Percentiles rank a stretch among this genome's conserved stretches.
Conservation (phyloP, 129 eudicot species). For the Calendula officinalis region DNA sequence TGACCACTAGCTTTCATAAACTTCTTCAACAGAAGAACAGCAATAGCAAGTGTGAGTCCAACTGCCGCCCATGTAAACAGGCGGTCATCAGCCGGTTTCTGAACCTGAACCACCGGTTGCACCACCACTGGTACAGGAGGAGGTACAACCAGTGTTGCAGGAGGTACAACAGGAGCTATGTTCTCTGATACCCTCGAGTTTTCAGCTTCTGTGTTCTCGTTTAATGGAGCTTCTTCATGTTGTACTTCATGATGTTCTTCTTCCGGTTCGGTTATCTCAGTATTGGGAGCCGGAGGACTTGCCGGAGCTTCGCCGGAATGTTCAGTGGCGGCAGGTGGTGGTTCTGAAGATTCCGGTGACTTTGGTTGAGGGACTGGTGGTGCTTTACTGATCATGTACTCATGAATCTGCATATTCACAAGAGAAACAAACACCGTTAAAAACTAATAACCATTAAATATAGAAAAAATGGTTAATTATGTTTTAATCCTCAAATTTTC, state of each 20-base stretch:
- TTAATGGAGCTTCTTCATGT: too few species aligned
- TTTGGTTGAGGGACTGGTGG: conserved; percentile 63
- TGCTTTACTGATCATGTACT: conserved; percentile 81
- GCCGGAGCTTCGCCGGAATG: conserved; percentile 30
- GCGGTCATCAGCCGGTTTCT: conserved; percentile 79
- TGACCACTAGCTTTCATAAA: conserved; percentile 74
- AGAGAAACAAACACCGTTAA: background rate
- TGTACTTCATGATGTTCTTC: conserved; percentile 46
- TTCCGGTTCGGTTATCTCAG: conserved; percentile 31
- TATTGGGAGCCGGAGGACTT: conserved; percentile 28
- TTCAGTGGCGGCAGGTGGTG: conserved; percentile 30
- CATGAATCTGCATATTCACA: conserved; percentile 63
- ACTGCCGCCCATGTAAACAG: conserved; percentile 87
- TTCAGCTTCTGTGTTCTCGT: conserved; percentile 33
- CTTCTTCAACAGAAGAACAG: conserved; percentile 75
- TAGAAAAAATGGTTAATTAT: background rate
- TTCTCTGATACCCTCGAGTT: conserved; percentile 29
- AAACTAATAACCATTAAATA: too few species aligned
- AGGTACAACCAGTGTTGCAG: conserved; percentile 24
- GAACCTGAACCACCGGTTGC: conserved; percentile 45
- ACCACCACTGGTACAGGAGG: conserved; percentile 27
- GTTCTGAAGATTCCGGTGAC: conserved; percentile 21
- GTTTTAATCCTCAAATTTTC: too few species aligned
- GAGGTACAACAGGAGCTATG: conserved; percentile 19
- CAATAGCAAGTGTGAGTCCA: conserved; percentile 81